Evolutionary conservation across 2,329 filamentous ascomycete species (phyloP).

Genomic region (Ophiostoma ulmi): DNA sequence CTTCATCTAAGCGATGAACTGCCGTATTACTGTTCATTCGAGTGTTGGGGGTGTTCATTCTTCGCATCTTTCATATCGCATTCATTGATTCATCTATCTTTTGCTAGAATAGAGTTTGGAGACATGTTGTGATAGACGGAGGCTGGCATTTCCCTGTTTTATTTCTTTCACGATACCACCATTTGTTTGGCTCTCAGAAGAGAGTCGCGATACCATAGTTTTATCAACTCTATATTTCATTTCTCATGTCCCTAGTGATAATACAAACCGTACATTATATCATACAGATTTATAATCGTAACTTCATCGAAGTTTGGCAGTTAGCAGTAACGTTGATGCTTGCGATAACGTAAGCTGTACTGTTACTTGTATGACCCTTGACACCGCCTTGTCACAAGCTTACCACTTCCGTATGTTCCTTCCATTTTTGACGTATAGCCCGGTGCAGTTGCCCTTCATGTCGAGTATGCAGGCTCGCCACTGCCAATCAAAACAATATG

Average conservation of each 20-base stretch:
- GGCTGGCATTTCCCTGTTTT: not conserved
- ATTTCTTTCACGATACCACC: conserved; percentile 7
- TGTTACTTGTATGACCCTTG: not conserved
- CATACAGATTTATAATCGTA: not conserved
- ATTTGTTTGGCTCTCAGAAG: conserved; percentile 1
- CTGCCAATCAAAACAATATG: not conserved
- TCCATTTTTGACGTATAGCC: too few species aligned
- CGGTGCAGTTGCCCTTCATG: not conserved
- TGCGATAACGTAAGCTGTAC: not conserved
- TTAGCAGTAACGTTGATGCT: not conserved
- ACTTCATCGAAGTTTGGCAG: too few species aligned
- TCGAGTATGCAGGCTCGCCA: not conserved
- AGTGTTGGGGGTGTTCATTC: not conserved
- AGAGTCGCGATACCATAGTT: conserved; percentile 6
- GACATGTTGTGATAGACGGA: not conserved
- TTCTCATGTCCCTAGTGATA: not conserved
- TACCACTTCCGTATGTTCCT: not conserved
- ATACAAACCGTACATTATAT: not conserved
- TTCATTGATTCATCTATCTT: not conserved
- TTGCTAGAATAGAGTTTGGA: not conserved
- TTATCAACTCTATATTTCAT: not conserved
- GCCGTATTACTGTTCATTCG: not conserved
- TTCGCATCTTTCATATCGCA: not conserved
- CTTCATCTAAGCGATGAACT: conserved; percentile 16
- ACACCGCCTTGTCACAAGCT: not conserved